Evolutionary conservation across 2,329 filamentous ascomycete genomes (phyloP).

Genomic region (Teratosphaeria pseudoeucalypti): DNA sequence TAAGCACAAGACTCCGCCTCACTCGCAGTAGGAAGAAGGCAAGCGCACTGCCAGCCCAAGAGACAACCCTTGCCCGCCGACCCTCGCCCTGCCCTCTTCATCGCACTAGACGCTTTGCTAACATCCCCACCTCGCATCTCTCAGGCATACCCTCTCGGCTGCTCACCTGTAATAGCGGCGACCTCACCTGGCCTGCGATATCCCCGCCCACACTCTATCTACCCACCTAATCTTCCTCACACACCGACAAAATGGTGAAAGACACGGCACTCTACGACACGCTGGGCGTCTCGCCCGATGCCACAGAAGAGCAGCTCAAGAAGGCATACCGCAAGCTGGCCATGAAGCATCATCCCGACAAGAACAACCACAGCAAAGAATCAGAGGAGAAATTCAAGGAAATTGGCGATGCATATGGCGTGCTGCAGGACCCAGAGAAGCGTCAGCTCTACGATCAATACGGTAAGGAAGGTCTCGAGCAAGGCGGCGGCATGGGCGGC

Average conservation of each 20-base stretch:
- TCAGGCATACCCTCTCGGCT: neutral
- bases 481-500: constrained; percentile 60
- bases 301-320: constrained; percentile 79
- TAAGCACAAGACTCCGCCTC: neutral
- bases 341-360: constrained; percentile 83
- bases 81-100: neutral
- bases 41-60: neutral
- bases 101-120: neutral
- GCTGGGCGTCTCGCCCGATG: constrained; percentile 67
- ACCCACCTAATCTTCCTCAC: neutral
- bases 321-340: constrained; percentile 79
- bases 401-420: constrained; percentile 88
- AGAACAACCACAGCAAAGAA: constrained; percentile 87
- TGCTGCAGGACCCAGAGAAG: constrained; percentile 86
- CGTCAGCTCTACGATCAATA: constrained; percentile 90
- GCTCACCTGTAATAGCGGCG: neutral
- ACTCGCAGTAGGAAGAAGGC: neutral
- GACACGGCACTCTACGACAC: constrained; percentile 71
- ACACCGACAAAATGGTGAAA: constrained; percentile 51
- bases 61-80: neutral
- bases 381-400: constrained; percentile 99
- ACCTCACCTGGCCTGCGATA: neutral
- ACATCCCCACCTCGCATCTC: neutral
- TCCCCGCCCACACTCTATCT: neutral
- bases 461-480: constrained; percentile 89